These are phyloP conservation scores for Alternaria ethzedia DNA, from an alignment of 2,329 filamentous ascomycete genomes.

Conservation along the genomic window DNA sequence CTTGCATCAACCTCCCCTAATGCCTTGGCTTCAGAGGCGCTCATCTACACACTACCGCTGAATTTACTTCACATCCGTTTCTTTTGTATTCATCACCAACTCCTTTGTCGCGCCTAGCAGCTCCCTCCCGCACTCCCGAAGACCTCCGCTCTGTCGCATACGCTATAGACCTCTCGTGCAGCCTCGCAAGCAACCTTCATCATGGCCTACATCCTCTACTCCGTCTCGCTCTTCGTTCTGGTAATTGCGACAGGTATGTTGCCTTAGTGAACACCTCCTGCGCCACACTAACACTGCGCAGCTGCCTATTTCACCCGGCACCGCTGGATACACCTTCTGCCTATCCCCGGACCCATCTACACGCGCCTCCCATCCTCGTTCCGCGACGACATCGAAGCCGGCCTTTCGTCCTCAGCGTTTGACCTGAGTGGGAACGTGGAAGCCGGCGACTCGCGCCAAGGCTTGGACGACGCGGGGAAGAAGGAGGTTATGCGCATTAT, in stretches of 20 bases:
- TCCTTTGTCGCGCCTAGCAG: constrained; percentile 9
- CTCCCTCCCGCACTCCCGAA: constrained; percentile 21
- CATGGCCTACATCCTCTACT: constrained; percentile 85
- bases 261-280: constrained; percentile 3
- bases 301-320: constrained; percentile 80
- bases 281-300: constrained; percentile 42
- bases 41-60: constrained; percentile 9
- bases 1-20: constrained; percentile 1
- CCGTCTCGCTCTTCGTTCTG: constrained; percentile 73
- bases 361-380: constrained; percentile 79
- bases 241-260: constrained; percentile 70
- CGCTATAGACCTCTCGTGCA: background rate
- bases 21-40: constrained; percentile 3
- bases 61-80: constrained; percentile 9
- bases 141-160: constrained; percentile 20
- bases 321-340: constrained; percentile 75
- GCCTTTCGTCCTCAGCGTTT: constrained; percentile 82
- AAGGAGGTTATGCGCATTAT: constrained; percentile 86
- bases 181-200: constrained; percentile 28
- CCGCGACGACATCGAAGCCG: constrained; percentile 83
- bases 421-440: constrained; percentile 82
- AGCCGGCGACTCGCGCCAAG: constrained; percentile 76
- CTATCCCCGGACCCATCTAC: constrained; percentile 72
- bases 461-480: constrained; percentile 82
- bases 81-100: constrained; percentile 13